Evolutionary conservation across 176 grass and related monocot genomes (phyloP), one percentile per base, ranked within the genome.

Genomic region (Eleusine coracana): DNA sequence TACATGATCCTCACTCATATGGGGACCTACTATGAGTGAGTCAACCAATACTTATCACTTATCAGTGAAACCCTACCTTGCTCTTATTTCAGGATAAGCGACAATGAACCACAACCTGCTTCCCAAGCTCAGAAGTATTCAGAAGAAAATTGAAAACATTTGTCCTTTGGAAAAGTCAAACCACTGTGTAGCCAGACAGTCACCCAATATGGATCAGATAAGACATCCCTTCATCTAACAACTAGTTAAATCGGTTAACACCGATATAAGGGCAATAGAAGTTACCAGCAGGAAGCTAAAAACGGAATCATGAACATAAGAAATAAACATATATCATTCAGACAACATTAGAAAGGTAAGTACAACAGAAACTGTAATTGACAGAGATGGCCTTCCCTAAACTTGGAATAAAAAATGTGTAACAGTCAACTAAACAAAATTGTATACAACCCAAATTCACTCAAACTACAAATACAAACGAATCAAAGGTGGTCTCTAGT

Each of bases 81-180:
- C 31, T 78, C 20, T 21, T 29, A 49, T 27, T 60, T 78, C 59
- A 46, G n/a, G 28, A 39, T 63, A 77, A 44, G 13, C 61, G 38
- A 39, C 7, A 40, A 39, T 34, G 83, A 64, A 48, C 39, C 60
- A 77, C 25, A 39, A 61, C 28, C 70, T 25, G 45, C 9, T 48
- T 48, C 45, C 45, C 45, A 48, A 48, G 12, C 45, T 48, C 0
- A 48, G 10, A 48, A 48, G 45, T 48, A 11, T 7, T 48, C 10
- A 48, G 52, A 52, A 70, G 64, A 78, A 77, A 20, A 44, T 4
- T 86, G 66, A 67, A 72, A 75, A 42, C 21, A 52, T 63, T 10
- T 78, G 38, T 55, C 10, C 34, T 73, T 21, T 39, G 5, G 73
- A 56, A 68, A 68, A 68, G 48, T 76, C 72, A 84, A 55, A 80